These are phyloP conservation scores for Volutella citrinella DNA, from an alignment of 2,329 filamentous ascomycete species.

Conservation along the genomic window DNA sequence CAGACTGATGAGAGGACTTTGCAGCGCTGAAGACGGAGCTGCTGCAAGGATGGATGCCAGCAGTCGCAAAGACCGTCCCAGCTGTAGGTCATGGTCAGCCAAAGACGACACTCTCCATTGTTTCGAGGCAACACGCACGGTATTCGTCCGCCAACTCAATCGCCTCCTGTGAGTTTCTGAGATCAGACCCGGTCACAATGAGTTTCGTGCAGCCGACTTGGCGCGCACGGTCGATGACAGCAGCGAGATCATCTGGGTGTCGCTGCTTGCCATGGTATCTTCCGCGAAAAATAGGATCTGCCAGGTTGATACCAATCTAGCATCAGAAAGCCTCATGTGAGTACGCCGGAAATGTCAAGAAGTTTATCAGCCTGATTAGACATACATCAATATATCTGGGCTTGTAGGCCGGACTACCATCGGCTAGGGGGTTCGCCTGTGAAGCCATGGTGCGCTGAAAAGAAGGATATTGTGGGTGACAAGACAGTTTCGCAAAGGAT, in stretches of 20 bases:
- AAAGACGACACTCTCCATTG: constrained; percentile 1
- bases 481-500: too few relatives aligned
- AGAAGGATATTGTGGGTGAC: too few relatives aligned
- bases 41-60: constrained; percentile 91
- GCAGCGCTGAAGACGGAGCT: constrained; percentile 70
- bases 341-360: constrained; percentile 6
- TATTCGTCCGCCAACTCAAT: constrained; percentile 70
- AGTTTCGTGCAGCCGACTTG: constrained; percentile 83
- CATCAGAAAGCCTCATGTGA: constrained; percentile 8
- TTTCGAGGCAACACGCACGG: constrained; percentile 50
- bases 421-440: constrained; percentile 12
- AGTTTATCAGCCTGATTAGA: too few relatives aligned
- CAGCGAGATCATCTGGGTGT: constrained; percentile 70
- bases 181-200: constrained; percentile 89
- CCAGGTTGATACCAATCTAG: constrained; percentile 90
- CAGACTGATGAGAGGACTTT: constrained; percentile 42
- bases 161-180: constrained; percentile 73
- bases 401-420: constrained; percentile 21
- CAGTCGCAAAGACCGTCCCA: constrained; percentile 80
- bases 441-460: constrained; percentile 26
- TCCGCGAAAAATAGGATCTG: constrained; percentile 86
- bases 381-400: constrained; percentile 63
- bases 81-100: constrained; percentile 44
- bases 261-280: constrained; percentile 75
- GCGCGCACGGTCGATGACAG: constrained; percentile 74